Conservation (phyloP, 2,329 filamentous ascomycete genomes). For the Aureobasidium sp. region DNA sequence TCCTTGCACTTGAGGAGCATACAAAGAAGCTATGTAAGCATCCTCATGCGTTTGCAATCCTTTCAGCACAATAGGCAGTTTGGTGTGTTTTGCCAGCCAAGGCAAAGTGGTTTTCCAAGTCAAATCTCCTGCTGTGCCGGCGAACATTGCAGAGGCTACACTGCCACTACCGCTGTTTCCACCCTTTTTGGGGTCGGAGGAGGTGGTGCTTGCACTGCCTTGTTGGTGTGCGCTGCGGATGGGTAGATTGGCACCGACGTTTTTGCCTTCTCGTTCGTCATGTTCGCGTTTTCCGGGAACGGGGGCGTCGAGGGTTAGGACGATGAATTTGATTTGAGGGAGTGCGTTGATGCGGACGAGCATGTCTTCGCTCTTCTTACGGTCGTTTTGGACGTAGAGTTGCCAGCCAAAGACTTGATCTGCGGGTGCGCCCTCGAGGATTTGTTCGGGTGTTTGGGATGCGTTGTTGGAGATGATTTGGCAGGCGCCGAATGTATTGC, state of each 20-base stretch:
- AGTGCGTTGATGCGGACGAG: conserved; percentile 63
- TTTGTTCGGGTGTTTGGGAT: conserved; percentile 85
- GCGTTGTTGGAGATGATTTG: conserved; percentile 90
- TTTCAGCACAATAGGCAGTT: conserved; percentile 83
- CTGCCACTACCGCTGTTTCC: conserved; percentile 44
- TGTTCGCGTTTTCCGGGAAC: conserved; percentile 76
- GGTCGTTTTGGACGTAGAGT: conserved; percentile 81
- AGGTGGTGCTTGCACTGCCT: conserved; percentile 27
- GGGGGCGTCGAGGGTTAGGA: conserved; percentile 82
- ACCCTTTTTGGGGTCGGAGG: conserved; percentile 24
- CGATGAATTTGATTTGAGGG: conserved; percentile 66
- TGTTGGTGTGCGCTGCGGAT: conserved; percentile 43
- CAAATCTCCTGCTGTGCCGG: conserved; percentile 75
- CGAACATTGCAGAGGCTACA: conserved; percentile 76
- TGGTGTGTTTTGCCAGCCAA: conserved; percentile 75
- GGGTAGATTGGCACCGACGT: conserved; percentile 46
- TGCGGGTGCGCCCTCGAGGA: conserved; percentile 60
- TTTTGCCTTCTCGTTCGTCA: conserved; percentile 59
- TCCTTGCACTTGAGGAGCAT: conserved; percentile 65
- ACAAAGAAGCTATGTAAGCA: conserved; percentile 67
- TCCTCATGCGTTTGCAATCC: conserved; percentile 93
- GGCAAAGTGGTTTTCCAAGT: conserved; percentile 73
- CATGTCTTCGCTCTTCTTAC: conserved; percentile 74
- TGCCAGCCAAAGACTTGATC: conserved; percentile 91
- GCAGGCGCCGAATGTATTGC: conserved; percentile 65